Evolutionary conservation across 331 rosid genomes (phyloP).

Genomic region (Quercus tomentella): DNA sequence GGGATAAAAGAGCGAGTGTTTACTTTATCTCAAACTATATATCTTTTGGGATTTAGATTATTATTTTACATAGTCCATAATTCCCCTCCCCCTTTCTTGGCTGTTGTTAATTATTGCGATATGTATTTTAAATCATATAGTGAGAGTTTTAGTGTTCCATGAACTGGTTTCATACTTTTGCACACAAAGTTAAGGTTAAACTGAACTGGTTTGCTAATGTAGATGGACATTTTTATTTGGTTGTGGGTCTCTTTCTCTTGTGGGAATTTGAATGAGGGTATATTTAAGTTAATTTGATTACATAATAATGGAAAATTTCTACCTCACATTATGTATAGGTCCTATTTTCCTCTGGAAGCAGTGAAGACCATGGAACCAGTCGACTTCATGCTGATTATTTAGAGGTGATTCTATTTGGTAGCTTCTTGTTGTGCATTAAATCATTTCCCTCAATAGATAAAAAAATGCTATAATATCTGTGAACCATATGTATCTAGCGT

Average conservation of each 20-base stretch:
- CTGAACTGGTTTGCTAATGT: neutral
- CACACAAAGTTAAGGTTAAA: neutral
- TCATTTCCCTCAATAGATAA: neutral
- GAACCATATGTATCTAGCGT: neutral
- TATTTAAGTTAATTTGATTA: constrained; percentile 12
- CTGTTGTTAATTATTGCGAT: neutral
- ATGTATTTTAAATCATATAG: neutral
- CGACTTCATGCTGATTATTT: constrained; percentile 64
- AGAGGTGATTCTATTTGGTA: constrained; percentile 48
- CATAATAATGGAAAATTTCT: neutral
- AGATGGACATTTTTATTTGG: neutral
- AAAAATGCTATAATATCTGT: neutral
- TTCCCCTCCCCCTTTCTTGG: neutral
- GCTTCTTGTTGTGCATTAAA: neutral
- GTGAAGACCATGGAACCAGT: constrained; percentile 43
- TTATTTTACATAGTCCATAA: neutral
- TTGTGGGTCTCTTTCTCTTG: neutral
- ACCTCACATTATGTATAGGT: constrained; percentile 40
- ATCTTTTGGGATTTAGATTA: neutral
- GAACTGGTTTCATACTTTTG: neutral
- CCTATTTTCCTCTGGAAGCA: constrained; percentile 63
- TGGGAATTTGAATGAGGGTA: neutral
- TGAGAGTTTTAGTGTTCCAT: neutral
- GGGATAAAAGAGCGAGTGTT: neutral
- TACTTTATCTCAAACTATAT: neutral